These are phyloP conservation scores for Penicillium psychrofluorescens DNA, from an alignment of 495 filamentous ascomycete species.

Conservation along the genomic window DNA sequence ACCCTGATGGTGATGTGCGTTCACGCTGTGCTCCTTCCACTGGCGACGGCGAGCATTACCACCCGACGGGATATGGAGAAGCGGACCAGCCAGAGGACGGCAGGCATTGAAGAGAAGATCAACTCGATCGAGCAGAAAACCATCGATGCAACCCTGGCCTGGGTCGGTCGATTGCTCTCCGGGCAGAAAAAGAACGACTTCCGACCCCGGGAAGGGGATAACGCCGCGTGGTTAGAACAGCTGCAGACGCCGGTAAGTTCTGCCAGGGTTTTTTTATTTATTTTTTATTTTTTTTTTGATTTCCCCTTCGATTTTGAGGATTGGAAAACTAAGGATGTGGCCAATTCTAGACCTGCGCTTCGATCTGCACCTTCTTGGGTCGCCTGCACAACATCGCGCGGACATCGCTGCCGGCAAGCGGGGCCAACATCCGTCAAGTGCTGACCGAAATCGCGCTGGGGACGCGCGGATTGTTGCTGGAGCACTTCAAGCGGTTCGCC, in stretches of 20 bases:
- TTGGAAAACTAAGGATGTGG: background rate
- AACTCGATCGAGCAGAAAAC: constrained; percentile 80
- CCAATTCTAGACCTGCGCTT: constrained; percentile 57
- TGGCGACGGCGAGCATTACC: constrained; percentile 82
- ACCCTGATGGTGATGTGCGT: constrained; percentile 90
- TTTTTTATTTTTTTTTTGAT: no score
- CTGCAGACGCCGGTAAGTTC: constrained; percentile 65
- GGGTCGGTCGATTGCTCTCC: constrained; percentile 66
- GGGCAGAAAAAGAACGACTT: constrained; percentile 90
- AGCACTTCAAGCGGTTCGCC: constrained; percentile 89
- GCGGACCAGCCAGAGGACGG: constrained; percentile 61
- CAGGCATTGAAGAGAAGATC: constrained; percentile 81
- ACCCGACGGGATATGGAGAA: constrained; percentile 88
- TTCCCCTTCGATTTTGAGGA: no score
- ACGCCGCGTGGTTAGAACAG: constrained; percentile 64
- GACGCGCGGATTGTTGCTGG: constrained; percentile 68
- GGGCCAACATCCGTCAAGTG: constrained; percentile 68
- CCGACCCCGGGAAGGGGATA: constrained; percentile 77
- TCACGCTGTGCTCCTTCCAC: constrained; percentile 80
- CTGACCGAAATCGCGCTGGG: constrained; percentile 78
- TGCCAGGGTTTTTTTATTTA: no score
- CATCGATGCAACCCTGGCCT: constrained; percentile 74
- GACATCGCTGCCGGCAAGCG: constrained; percentile 62
- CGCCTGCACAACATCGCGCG: constrained; percentile 53
- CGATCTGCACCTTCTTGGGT: constrained; percentile 68